Conservation (phyloP, 2,329 filamentous ascomycete genomes). For the Dryadomyces quercivorus region DNA sequence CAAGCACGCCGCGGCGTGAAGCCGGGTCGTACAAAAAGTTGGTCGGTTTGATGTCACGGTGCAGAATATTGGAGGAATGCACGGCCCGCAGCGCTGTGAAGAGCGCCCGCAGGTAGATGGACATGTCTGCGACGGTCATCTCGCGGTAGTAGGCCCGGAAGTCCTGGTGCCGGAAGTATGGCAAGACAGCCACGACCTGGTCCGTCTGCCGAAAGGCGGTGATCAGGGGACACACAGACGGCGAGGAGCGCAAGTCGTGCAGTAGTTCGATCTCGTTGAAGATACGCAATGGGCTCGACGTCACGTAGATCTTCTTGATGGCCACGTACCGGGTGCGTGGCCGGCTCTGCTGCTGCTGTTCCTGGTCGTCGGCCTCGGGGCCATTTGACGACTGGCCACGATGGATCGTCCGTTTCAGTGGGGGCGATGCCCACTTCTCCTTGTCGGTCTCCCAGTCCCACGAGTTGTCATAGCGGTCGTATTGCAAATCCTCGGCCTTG, state of each 20-base stretch:
- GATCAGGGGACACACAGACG: conserved; percentile 85
- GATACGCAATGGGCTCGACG: conserved; percentile 84
- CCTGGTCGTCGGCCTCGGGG: background rate
- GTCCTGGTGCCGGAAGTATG: conserved; percentile 91
- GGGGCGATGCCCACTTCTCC: conserved; percentile 57
- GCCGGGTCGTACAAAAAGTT: conserved; percentile 89
- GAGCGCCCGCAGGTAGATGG: conserved; percentile 77
- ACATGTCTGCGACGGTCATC: conserved; percentile 76
- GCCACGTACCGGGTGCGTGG: conserved; percentile 67
- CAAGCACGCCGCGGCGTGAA: conserved; percentile 72
- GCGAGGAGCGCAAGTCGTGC: conserved; percentile 70
- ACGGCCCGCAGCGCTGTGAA: conserved; percentile 78
- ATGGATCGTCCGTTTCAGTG: conserved; percentile 38
- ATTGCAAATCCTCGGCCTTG: conserved; percentile 88
- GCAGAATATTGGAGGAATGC: conserved; percentile 73
- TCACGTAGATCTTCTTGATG: conserved; percentile 99
- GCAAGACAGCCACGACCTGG: conserved; percentile 87
- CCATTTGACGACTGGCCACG: conserved; percentile 10
- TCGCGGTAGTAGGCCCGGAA: conserved; percentile 91
- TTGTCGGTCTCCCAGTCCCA: conserved; percentile 69
- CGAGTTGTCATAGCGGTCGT: conserved; percentile 70
- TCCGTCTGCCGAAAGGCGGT: conserved; percentile 93
- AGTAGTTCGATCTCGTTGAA: conserved; percentile 93
- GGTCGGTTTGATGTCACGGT: conserved; percentile 94
- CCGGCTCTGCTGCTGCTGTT: conserved; percentile 12